Conservation (phyloP, 208 protist species). For the Crithidia thermophila region DNA sequence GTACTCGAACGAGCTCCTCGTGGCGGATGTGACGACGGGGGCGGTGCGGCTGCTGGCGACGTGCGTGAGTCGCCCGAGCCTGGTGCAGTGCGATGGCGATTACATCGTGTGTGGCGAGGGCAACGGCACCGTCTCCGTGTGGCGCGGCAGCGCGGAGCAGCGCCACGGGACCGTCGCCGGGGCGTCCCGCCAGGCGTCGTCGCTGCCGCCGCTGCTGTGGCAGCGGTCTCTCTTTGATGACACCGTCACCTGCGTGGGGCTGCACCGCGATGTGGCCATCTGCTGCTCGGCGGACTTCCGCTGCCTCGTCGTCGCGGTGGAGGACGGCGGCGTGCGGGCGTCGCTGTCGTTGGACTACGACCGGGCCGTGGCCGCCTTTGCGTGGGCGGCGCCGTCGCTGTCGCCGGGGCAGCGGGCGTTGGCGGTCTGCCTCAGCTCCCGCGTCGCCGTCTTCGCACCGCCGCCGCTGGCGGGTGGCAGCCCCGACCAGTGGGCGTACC, state of each 20-base stretch:
- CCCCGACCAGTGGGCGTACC: constrained; percentile 14
- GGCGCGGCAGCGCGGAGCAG: constrained; percentile 46
- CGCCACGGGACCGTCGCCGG: too few species aligned
- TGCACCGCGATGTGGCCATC: constrained; percentile 52
- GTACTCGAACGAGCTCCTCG: constrained; percentile 87
- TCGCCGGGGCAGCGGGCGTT: constrained; percentile 2
- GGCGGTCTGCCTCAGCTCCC: constrained; percentile 36
- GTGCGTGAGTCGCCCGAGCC: constrained; percentile 67
- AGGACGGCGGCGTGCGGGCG: constrained; percentile 44
- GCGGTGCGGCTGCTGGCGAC: constrained; percentile 48
- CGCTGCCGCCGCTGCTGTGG: constrained; percentile 50
- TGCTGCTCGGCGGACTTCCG: constrained; percentile 68
- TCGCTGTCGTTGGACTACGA: constrained; percentile 24
- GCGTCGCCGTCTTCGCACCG: constrained; percentile 40
- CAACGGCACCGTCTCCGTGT: constrained; percentile 66
- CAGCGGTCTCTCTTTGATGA: constrained; percentile 48
- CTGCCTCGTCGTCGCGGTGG: constrained; percentile 49
- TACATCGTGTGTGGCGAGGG: constrained; percentile 83
- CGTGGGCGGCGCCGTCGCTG: background rate
- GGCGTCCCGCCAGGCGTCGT: too few species aligned
- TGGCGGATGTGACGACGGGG: constrained; percentile 61
- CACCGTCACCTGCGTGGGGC: constrained; percentile 46
- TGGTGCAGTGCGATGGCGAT: constrained; percentile 67
- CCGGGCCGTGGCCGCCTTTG: constrained; percentile 15
- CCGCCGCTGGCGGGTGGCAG: background rate